Evolutionary conservation across 306 rosid species (phyloP), one percentile per base, ranked within the genome.

Genomic region (Leucaena leucocephala): DNA sequence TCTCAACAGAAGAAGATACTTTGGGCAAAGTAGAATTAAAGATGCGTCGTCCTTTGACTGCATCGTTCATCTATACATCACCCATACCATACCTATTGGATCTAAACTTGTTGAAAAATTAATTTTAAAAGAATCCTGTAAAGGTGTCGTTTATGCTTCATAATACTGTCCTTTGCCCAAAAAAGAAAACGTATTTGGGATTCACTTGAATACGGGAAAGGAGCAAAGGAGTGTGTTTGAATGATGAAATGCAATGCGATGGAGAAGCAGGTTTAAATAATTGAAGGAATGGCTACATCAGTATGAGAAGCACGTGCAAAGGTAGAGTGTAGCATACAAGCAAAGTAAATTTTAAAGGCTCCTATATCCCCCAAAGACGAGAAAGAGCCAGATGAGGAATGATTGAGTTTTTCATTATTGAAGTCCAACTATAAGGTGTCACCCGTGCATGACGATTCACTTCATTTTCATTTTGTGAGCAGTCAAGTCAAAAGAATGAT

Each of bases 21-120:
- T 86, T 90, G 74, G 82, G 85, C 84, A 87, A 92, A 86, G 86
- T 86, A 76, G 83, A 83, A 77, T 64, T 82, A 83, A 86, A 88
- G 81, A 75, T 82, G 61, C 85, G 83, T 67, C 27, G 27, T 27
- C 76, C 87, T 86, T 87, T 89, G 92, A 84, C 89, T 78, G 86
- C 89, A 89, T 88, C 82, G 83, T 87, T 87, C 61, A 74, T 79
- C 84, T 44, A 58, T 68, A 33, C 55, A n/a, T 40, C 67, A 7
- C 17, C 59, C 11, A 17, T 1, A 27, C 27, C 27, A 27, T 54
- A 35, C 40, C 17, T 5, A 27, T 14, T 46, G 36, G 27, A 49
- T 12, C 33, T 72, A 35, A 43, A 2, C 13, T 14, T 4, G 7
- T 5, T 27, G 59, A 17, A 45, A 45, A 69, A 1, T 34, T 45